Base-by-base conservation (phyloP, 805 yeast genomes). In the Allodekkera sacchari region DNA sequence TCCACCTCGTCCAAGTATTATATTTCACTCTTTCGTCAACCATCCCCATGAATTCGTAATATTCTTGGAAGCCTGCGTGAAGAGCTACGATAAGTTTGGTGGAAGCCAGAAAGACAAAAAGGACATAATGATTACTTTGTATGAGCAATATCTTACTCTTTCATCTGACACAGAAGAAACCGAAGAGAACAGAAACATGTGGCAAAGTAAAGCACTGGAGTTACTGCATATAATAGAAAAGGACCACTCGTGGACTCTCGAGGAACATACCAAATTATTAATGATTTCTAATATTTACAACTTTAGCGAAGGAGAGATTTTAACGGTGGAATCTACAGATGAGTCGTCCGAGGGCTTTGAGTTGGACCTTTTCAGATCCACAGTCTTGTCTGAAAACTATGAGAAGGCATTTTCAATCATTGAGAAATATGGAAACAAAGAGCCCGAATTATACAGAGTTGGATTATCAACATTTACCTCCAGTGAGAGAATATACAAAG, bases 1-100 rank as follows among this genome's bases (percentile, higher is more conserved):
- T 31, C 96, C 97, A 2, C 98, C 98, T 3, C 69, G 77, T 31
- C 97, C 97, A 6, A 68, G 87, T 27, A 64, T 89, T 24, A 83
- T 89, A 1, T 92, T 85, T 50, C 77, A 89, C 2, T 76, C 94
- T 2, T 92, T 92, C 52, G 74, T 83, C n/a, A 72, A 78, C 42
- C 84, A 82, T 50, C 87, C 92, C 0, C 72, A 77, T 47, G 92
- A 88, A 48, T 89, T 92, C 64, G 92, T 88, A 17, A 82, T 83
- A 6, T 92, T 92, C 41, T 55, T 92, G 35, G 98, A 92, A 52
- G 96, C 97, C 0, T 85, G 95, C 45, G 57, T 87, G 11, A 83
- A 79, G 44, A 68, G 82, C 9, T 83, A 83, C 48, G 87, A 79
- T 34, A 68, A 68, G 35, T 83, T 77, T 47, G 92, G 82, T 32